A percentile compares a stretch with the other conserved stretches of the same genome.
Evolutionary conservation across 305 asterid genomes (phyloP).

Genomic region (Fraxinus platypoda): DNA sequence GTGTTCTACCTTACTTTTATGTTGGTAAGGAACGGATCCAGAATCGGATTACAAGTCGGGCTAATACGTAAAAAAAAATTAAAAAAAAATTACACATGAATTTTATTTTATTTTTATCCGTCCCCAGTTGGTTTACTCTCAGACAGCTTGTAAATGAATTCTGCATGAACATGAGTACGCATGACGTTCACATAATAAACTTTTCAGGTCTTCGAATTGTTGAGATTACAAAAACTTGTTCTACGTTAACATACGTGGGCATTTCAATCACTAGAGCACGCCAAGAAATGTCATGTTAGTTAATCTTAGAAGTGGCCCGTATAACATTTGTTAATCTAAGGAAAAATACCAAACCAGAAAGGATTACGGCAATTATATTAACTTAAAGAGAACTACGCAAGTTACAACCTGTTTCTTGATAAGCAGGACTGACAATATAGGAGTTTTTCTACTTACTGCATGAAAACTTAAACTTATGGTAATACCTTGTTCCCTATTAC

Average conservation of each 20-base stretch:
- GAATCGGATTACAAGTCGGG: too few species aligned
- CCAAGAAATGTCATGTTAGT: neutral
- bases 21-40: neutral
- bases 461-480: neutral
- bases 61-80: too few species aligned
- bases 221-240: neutral
- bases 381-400: neutral
- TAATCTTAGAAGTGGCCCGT: neutral
- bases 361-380: neutral
- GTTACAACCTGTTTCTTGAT: neutral
- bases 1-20: neutral
- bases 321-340: neutral
- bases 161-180: neutral
- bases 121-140: neutral
- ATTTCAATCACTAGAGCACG: neutral
- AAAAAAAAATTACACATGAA: too few species aligned
- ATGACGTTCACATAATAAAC: neutral
- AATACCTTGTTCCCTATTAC: constrained; percentile 55
- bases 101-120: too few species aligned
- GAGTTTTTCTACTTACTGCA: neutral
- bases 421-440: neutral
- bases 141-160: neutral
- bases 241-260: neutral
- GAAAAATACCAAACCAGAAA: neutral
- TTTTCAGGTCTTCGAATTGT: neutral